phyloP scores from a whole-genome alignment of 805 yeast genomes.

The Komagataella mondaviorum region DNA sequence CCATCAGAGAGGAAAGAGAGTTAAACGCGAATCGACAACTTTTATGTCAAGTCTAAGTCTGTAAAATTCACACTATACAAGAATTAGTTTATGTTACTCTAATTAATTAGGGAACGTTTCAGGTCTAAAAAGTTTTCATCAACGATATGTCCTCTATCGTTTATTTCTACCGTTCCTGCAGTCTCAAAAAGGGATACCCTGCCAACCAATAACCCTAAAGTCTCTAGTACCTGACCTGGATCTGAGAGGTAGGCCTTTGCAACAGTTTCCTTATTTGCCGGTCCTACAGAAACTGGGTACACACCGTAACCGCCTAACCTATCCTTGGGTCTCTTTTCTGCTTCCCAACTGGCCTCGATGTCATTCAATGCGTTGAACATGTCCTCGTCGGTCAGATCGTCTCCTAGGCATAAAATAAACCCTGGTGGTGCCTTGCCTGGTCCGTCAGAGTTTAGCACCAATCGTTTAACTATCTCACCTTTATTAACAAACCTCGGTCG shows the following conservation, averaged over 20 bases:
- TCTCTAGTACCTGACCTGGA: conserved; percentile 74
- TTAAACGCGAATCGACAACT: neutral
- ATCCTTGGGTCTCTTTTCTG: conserved; percentile 25
- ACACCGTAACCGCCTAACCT: conserved; percentile 45
- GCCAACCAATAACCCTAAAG: conserved; percentile 71
- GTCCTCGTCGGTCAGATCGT: conserved; percentile 94
- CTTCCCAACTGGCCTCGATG: conserved; percentile 42
- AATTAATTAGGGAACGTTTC: neutral
- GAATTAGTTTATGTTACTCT: neutral
- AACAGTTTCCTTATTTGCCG: conserved; percentile 73
- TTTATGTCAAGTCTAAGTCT: neutral
- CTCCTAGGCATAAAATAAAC: conserved; percentile 84
- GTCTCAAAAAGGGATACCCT: conserved; percentile 66
- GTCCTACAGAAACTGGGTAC: conserved; percentile 85
- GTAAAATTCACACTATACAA: neutral
- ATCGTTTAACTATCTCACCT: conserved; percentile 85
- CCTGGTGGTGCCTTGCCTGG: conserved; percentile 55
- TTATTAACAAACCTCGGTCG: conserved; percentile 90
- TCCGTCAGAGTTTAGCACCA: conserved; percentile 46
- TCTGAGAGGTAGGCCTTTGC: conserved; percentile 80
- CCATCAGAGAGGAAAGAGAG: neutral
- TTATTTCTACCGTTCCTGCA: conserved; percentile 63
- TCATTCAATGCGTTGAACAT: conserved; percentile 75
- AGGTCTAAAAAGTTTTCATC: neutral
- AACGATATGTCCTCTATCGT: conserved; percentile 53